phyloP scores from a whole-genome alignment of 1,139 yeast species.

The Yamadazyma trypodendri region DNA sequence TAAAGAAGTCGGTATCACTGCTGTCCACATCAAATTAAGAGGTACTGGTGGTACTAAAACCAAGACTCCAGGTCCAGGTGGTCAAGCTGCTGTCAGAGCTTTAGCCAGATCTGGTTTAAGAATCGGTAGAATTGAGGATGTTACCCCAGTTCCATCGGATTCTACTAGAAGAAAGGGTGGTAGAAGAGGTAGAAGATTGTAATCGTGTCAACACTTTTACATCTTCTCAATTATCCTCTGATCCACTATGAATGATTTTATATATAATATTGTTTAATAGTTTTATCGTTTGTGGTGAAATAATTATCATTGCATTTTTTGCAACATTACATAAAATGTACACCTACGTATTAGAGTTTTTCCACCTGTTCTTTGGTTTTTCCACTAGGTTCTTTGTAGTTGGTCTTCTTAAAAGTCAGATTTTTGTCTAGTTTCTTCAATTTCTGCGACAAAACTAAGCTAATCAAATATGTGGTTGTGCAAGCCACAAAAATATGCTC shows the following conservation, averaged over 20 bases:
- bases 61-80: constrained; percentile 99
- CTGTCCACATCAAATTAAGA: constrained; percentile 99
- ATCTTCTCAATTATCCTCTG: constrained; percentile 1
- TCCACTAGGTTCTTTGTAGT: no score
- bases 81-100: constrained; percentile 99
- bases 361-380: neutral
- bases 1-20: constrained; percentile 99
- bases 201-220: constrained; percentile 27
- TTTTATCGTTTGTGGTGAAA: constrained; percentile 9
- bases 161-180: constrained; percentile 99
- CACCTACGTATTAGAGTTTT: constrained; percentile 17
- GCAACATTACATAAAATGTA: constrained; percentile 18
- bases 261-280: constrained; percentile 15
- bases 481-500: no score
- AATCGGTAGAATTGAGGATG: constrained; percentile 99
- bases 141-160: constrained; percentile 99
- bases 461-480: no score
- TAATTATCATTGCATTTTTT: constrained; percentile 14
- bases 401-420: no score
- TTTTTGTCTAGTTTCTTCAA: no score
- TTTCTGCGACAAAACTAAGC: no score
- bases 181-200: constrained; percentile 99
- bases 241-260: constrained; percentile 4
- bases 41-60: constrained; percentile 99
- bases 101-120: constrained; percentile 99